phyloP scores from a whole-genome alignment of 148 eudicot genomes.

The Heliosperma pusillum region DNA sequence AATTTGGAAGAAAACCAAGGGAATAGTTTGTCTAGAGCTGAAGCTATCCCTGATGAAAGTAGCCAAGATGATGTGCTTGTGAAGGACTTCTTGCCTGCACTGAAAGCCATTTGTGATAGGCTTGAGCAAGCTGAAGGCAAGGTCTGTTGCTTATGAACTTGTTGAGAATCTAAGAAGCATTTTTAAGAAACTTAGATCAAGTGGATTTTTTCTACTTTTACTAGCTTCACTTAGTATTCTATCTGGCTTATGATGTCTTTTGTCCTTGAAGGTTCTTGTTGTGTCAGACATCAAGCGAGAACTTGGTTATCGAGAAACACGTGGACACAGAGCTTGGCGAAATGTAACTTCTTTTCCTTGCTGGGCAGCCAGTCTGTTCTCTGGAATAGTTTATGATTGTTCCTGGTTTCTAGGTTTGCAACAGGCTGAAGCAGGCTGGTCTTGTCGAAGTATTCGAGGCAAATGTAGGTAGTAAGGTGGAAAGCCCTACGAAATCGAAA shows the following conservation, averaged over 20 bases:
- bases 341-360: slow-evolving; percentile 43
- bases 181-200: slow-evolving; percentile 8
- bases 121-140: slow-evolving; percentile 84
- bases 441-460: slow-evolving; percentile 67
- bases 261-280: slow-evolving; percentile 66
- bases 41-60: slow-evolving; percentile 36
- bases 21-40: slow-evolving; percentile 33
- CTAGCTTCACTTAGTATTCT: slow-evolving; percentile 15
- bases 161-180: background rate
- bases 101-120: slow-evolving; percentile 80
- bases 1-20: slow-evolving; percentile 37
- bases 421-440: slow-evolving; percentile 75
- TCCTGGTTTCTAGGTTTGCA: slow-evolving; percentile 45
- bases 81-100: slow-evolving; percentile 71
- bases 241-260: slow-evolving; percentile 9
- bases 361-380: background rate
- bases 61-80: slow-evolving; percentile 61
- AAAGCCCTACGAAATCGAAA: slow-evolving; percentile 21
- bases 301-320: slow-evolving; percentile 65
- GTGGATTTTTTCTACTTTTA: background rate
- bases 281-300: slow-evolving; percentile 77
- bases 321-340: slow-evolving; percentile 93
- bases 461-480: slow-evolving; percentile 51
- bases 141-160: slow-evolving; percentile 38
- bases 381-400: slow-evolving; percentile 12